A percentile compares a stretch with the other conserved stretches of the same genome.
These are phyloP conservation scores for Pseudozyma sp. DNA, from an alignment of 1,284 basidiomycete genomes.

Conservation along the genomic window DNA sequence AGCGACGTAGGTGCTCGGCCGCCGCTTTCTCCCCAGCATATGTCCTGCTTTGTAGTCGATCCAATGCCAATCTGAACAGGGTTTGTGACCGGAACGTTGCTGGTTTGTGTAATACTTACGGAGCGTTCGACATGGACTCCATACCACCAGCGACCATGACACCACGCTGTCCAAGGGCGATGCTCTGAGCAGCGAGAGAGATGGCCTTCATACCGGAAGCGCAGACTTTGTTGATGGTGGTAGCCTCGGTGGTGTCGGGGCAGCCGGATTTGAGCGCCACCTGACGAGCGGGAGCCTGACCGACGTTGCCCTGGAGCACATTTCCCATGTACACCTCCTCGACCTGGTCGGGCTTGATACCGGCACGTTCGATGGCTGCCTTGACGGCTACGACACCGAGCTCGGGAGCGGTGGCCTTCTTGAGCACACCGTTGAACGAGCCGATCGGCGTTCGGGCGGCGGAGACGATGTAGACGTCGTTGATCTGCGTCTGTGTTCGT, in stretches of 20 bases:
- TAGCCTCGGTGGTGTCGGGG: constrained; percentile 87
- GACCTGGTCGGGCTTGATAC: constrained; percentile 82
- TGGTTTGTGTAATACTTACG: constrained; percentile 57
- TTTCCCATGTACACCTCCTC: constrained; percentile 98
- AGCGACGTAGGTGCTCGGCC: background rate
- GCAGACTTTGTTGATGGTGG: constrained; percentile 87
- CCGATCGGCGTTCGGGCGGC: constrained; percentile 95
- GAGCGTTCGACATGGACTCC: constrained; percentile 71
- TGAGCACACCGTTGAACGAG: constrained; percentile 89
- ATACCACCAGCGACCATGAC: constrained; percentile 71
- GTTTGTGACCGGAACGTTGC: background rate
- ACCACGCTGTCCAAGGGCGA: constrained; percentile 69
- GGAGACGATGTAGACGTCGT: constrained; percentile 90
- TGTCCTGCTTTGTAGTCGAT: background rate
- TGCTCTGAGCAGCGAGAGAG: constrained; percentile 70
- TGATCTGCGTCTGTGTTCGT: constrained; percentile 41
- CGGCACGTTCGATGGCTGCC: constrained; percentile 80
- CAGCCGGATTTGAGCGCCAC: constrained; percentile 86
- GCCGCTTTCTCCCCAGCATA: background rate
- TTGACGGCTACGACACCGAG: constrained; percentile 90
- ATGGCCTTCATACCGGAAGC: constrained; percentile 71
- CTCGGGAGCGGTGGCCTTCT: constrained; percentile 87
- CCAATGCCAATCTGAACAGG: too few species aligned
- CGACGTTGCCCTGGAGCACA: constrained; percentile 70
- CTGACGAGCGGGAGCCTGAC: constrained; percentile 71